Evolutionary conservation across 768 basidiomycete species (phyloP), one percentile per base, ranked within the genome.

Genomic region (Tulasnella sp.): DNA sequence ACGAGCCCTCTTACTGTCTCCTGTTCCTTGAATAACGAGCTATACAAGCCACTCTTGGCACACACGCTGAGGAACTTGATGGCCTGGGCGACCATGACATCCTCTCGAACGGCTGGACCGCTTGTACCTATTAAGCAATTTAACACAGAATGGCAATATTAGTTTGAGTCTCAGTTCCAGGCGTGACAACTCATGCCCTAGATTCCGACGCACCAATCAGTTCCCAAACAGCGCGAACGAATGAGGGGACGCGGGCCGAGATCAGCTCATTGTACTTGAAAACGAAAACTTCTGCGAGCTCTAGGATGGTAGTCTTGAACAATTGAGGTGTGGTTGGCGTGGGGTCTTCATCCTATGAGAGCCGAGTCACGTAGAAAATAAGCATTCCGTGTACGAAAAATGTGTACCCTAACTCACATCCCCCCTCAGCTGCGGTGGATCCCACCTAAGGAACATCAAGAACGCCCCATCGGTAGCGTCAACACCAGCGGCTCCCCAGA

Each of bases 211-310:
- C 78, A 9, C 86, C 88, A 50, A 97, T 75, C 53, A 97, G 81
- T 19, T 78, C 76, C 96, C 95, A 98, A n/a, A 97, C 88, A 24
- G 82, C 80, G 67, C 85, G 80, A 19, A 98, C 90, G 63, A 97
- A 84, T 4, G 78, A 74, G 64, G 81, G 78, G 13, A 91, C 81
- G 0, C 85, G 78, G 3, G 75, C 73, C 64, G 80, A 75, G 13
- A 90, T 74, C 68, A 86, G 82, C 64, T 91, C 89, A 0, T 86
- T 81, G 70, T 88, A 92, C 29, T 87, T 74, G 74, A 89, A 86
- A 65, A 89, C 80, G 71, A 84, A 91, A 38, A 92, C 75, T 84
- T 96, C 93, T 38, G 83, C 83, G 54, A 95, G 88, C 71, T 97
- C 94, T 44, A 96, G 81, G 51, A 97, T 86, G 29, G 81, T 78